A percentile compares a stretch with the other conserved stretches of the same genome.
phyloP scores from a whole-genome alignment of 805 yeast species.

The Wickerhamomyces subpelliculosus region DNA sequence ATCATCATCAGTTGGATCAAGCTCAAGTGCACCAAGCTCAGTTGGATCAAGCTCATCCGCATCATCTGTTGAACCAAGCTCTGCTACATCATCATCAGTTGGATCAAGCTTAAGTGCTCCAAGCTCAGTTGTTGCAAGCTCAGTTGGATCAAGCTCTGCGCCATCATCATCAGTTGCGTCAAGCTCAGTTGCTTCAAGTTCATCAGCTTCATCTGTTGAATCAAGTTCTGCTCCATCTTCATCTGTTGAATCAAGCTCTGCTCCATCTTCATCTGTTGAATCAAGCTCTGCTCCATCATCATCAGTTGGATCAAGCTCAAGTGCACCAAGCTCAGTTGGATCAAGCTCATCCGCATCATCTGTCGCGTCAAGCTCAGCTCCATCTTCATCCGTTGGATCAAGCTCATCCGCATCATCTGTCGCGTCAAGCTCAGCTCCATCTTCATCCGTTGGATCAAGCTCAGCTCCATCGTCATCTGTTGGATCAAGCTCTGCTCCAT shows the following conservation, averaged over 20 bases:
- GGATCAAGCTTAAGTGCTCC: not conserved
- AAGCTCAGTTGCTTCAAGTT: not conserved
- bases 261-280: not conserved
- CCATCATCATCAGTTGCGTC: not conserved
- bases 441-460: not conserved
- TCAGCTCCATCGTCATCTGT: not conserved
- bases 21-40: not conserved
- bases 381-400: not conserved
- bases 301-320: not conserved
- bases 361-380: not conserved
- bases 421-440: not conserved
- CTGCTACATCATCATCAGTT: not conserved
- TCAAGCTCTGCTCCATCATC: conserved; percentile 1
- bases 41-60: not conserved
- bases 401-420: not conserved
- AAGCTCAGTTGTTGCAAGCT: not conserved
- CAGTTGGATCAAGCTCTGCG: not conserved
- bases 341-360: not conserved
- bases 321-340: not conserved
- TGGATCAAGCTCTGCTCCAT: not conserved
- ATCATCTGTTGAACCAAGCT: not conserved
- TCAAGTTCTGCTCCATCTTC: not conserved
- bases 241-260: not conserved
- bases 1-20: not conserved
- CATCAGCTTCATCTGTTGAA: not conserved